These are phyloP conservation scores for Rhazya stricta DNA, from an alignment of 257 asterid species.

Conservation along the genomic window DNA sequence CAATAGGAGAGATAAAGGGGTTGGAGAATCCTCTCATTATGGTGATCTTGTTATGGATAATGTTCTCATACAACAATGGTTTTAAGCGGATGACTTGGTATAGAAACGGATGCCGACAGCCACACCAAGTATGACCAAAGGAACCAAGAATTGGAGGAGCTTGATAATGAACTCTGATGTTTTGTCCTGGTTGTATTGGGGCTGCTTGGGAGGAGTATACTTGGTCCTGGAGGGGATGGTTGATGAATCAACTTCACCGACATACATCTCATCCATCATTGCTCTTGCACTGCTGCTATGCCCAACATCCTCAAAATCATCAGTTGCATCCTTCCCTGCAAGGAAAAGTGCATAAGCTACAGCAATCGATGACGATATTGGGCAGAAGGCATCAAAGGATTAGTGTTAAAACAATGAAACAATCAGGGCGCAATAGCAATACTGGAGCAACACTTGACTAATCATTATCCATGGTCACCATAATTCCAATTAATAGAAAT, in stretches of 20 bases:
- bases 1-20: neutral
- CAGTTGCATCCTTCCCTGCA: conserved; percentile 82
- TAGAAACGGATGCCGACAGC: conserved; percentile 74
- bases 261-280: conserved; percentile 56
- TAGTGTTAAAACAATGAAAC: neutral
- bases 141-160: conserved; percentile 81
- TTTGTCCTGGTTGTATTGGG: conserved; percentile 52
- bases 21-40: neutral
- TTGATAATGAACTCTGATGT: conserved; percentile 57
- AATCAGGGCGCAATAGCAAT: neutral
- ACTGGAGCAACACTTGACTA: neutral
- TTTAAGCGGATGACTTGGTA: conserved; percentile 58
- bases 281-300: conserved; percentile 72
- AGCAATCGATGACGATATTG: neutral
- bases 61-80: neutral
- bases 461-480: neutral
- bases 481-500: neutral
- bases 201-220: conserved; percentile 56
- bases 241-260: conserved; percentile 59
- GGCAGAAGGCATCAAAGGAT: neutral
- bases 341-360: neutral
- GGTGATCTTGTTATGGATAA: neutral
- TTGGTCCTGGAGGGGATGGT: conserved; percentile 40
- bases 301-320: conserved; percentile 84
- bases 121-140: conserved; percentile 58